A percentile compares a stretch with the other conserved stretches of the same genome.
phyloP scores from a whole-genome alignment of 1,284 basidiomycete species.

The Mycena sp. region DNA sequence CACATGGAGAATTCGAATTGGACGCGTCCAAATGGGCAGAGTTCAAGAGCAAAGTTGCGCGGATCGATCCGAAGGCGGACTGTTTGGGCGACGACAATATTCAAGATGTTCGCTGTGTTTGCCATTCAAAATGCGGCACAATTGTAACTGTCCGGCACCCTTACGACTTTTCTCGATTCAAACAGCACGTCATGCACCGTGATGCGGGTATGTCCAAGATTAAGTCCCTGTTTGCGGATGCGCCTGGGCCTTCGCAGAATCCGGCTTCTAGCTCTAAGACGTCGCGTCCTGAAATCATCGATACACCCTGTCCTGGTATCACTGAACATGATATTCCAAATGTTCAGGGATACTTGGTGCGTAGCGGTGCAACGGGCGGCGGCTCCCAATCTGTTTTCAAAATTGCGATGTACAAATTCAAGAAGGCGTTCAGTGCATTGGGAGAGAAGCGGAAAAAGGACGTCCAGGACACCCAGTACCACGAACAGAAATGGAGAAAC shows the following conservation, averaged over 20 bases:
- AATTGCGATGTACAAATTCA: too few relatives aligned
- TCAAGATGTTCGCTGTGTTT: neutral
- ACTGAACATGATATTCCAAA: neutral
- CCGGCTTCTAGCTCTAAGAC: neutral
- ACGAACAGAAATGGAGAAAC: conserved; percentile 4
- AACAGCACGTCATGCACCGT: neutral
- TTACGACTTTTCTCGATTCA: neutral
- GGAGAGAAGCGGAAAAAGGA: neutral
- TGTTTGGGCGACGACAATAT: neutral
- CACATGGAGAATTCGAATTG: too few relatives aligned
- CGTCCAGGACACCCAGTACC: neutral
- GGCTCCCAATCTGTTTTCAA: too few relatives aligned
- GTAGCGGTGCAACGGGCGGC: neutral
- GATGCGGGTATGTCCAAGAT: neutral
- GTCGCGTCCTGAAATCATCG: neutral
- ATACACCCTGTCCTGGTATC: conserved; percentile 5
- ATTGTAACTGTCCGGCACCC: neutral
- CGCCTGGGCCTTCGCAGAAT: neutral
- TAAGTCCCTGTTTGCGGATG: neutral
- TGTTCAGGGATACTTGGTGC: neutral
- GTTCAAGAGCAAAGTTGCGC: too few relatives aligned
- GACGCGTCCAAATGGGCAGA: too few relatives aligned
- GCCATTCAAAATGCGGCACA: neutral
- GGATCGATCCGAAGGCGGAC: neutral
- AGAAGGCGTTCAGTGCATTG: too few relatives aligned